Base-by-base conservation (phyloP, 768 basidiomycete genomes). In the Brasilioporus rufonigricans region DNA sequence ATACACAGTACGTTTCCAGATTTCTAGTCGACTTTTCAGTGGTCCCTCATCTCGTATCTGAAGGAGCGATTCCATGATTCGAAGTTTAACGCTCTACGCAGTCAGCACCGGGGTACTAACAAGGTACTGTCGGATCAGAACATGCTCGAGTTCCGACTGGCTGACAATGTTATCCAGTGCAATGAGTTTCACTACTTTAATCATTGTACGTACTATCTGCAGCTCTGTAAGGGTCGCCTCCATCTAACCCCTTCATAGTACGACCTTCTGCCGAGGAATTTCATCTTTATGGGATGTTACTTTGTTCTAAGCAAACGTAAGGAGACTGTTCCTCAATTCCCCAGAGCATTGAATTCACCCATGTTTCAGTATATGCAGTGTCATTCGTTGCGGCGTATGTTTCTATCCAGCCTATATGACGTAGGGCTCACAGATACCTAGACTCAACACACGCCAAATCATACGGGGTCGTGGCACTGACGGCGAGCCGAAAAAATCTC, bases 331-430 rank as follows among this genome's bases (percentile, higher is more conserved):
- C n/a, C 41, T n/a, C 16, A 19, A 41, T 18, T 40, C 7, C 5
- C 19, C n/a, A 8, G 24, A 24, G 18, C 57, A 16, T 27, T 39
- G 35, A 44, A 49, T 44, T 56, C 44, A 43, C 47, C 27, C 45
- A 27, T 54, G 12, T 27, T 45, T 31, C 52, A 84, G 83, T 85
- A n/a, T 84, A 86, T 57, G 81, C 78, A 0, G 79, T 82, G 47
- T 86, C 85, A n/a, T 77, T 84, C 67, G 72, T 87, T 64, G 84
- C 85, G 36, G 83, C 85, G 82, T 84, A 62, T 48, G 81, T 71
- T 5, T 40, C 32, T 40, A 19, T 38, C n/a, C 23, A 2, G 2
- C 3, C 0, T 18, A 19, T 44, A 27, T 18, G 23, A 21, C 23
- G 16, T 19, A 24, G n/a, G 24, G 19, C 58, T 59, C 39, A 54